These are phyloP conservation scores for Suillus tomentosus DNA, from an alignment of 768 basidiomycete genomes.

Conservation along the genomic window DNA sequence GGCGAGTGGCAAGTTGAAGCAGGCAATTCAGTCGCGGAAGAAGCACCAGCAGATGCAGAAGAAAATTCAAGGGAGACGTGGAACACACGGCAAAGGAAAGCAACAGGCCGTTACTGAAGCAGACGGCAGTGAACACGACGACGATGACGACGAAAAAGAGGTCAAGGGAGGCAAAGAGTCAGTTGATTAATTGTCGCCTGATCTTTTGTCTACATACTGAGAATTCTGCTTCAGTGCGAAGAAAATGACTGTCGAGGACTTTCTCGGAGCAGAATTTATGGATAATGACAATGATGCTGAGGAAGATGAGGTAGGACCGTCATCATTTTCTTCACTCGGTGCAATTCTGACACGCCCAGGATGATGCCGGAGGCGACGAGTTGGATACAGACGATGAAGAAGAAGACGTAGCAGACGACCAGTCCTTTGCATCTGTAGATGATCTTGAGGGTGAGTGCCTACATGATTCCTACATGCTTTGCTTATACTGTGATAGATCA, in stretches of 20 bases:
- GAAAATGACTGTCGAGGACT: conserved; percentile 75
- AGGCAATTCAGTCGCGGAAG: conserved; percentile 80
- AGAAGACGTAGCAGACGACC: conserved; percentile 50
- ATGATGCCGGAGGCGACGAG: conserved; percentile 29
- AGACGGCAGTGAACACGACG: conserved; percentile 35
- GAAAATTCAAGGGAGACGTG: conserved; percentile 64
- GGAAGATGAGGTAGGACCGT: conserved; percentile 32
- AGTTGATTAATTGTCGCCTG: conserved; percentile 7
- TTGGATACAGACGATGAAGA: conserved; percentile 46
- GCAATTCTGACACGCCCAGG: conserved; percentile 14
- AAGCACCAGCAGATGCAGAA: conserved; percentile 78
- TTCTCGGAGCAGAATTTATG: conserved; percentile 75
- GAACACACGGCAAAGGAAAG: conserved; percentile 41
- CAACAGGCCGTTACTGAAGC: conserved; percentile 28
- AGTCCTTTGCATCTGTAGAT: conserved; percentile 78
- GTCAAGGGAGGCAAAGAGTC: conserved; percentile 7
- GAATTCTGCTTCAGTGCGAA: conserved; percentile 18
- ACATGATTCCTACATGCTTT: neutral
- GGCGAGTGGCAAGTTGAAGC: conserved; percentile 84
- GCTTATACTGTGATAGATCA: conserved; percentile 49
- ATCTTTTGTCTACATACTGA: neutral
- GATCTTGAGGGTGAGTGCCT: conserved; percentile 61
- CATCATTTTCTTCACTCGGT: neutral
- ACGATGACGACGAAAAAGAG: conserved; percentile 31
- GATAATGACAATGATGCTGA: conserved; percentile 51